Evolutionary conservation across 176 grass and related monocot species (phyloP).

Genomic region (Musa schizocarpa): DNA sequence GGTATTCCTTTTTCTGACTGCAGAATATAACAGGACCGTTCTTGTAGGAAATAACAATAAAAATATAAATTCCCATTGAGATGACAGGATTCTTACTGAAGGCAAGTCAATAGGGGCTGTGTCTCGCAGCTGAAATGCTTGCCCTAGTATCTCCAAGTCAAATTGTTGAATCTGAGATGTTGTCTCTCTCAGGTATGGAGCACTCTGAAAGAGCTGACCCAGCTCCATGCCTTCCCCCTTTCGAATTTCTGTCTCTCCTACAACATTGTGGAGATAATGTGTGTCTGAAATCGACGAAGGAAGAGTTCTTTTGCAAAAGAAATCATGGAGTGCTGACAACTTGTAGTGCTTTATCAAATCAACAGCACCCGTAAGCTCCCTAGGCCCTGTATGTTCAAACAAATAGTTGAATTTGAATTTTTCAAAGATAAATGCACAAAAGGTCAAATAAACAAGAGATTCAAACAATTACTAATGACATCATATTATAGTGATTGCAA

Average conservation of each 20-base stretch:
- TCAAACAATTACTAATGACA: no score
- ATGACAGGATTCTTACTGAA: slow-evolving; percentile 48
- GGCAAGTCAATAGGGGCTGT: slow-evolving; percentile 71
- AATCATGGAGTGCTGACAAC: slow-evolving; percentile 65
- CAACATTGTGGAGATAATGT: slow-evolving; percentile 87
- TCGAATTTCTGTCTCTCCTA: slow-evolving; percentile 83
- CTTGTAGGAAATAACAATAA: slow-evolving; percentile 2
- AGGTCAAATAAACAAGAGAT: neutral
- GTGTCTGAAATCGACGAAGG: slow-evolving; percentile 79
- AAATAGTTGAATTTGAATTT: neutral
- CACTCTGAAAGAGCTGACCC: slow-evolving; percentile 71
- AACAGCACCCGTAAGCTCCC: slow-evolving; percentile 76
- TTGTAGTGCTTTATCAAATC: slow-evolving; percentile 94
- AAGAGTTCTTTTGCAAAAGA: slow-evolving; percentile 86
- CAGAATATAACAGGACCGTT: neutral
- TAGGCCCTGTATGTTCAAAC: slow-evolving; percentile 50
- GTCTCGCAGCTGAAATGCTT: slow-evolving; percentile 87
- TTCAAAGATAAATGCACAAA: neutral
- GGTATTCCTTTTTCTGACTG: slow-evolving; percentile 79
- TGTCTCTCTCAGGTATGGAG: slow-evolving; percentile 54
- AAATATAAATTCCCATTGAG: neutral
- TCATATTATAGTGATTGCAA: no score
- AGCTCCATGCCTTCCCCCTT: slow-evolving; percentile 99
- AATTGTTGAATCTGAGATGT: slow-evolving; percentile 62
- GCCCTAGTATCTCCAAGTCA: slow-evolving; percentile 66